phyloP scores from a whole-genome alignment of 2,329 filamentous ascomycete genomes.

The Botryotinia narcissicola region DNA sequence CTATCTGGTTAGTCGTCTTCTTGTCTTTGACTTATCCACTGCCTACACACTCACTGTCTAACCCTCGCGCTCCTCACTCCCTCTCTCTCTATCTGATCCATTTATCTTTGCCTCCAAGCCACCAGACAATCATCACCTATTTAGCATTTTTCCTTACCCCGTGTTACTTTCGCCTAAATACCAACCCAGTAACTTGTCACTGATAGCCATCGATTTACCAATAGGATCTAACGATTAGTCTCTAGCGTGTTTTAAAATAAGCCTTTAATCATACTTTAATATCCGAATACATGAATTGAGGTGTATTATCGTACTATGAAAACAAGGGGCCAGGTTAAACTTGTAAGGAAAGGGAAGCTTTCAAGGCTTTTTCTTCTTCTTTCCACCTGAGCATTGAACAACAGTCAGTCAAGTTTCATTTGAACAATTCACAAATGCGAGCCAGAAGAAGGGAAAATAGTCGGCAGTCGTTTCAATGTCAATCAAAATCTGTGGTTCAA shows the following conservation, averaged over 20 bases:
- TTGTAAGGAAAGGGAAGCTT: background rate
- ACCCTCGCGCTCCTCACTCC: background rate
- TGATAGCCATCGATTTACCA: slow-evolving; percentile 5
- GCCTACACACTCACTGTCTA: background rate
- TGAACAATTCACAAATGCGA: background rate
- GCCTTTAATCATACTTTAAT: slow-evolving; percentile 3
- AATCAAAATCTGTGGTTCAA: background rate
- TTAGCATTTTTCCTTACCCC: slow-evolving; percentile 5
- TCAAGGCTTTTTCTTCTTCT: background rate
- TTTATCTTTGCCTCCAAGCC: background rate
- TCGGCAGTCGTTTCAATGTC: background rate
- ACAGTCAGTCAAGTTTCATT: background rate
- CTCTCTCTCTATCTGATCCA: background rate
- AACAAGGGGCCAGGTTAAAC: slow-evolving; percentile 5
- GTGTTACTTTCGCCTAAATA: slow-evolving; percentile 11
- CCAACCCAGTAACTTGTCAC: slow-evolving; percentile 1
- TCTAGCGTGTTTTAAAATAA: slow-evolving; percentile 14
- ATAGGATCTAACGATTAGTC: background rate
- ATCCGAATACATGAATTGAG: background rate
- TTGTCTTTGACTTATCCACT: background rate
- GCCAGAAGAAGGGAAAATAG: background rate
- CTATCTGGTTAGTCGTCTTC: background rate
- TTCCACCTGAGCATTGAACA: background rate
- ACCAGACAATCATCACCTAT: slow-evolving; percentile 8
- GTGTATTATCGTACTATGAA: background rate